Conservation (phyloP, 108 stramenopile genomes). For the Nitzschia sp. region DNA sequence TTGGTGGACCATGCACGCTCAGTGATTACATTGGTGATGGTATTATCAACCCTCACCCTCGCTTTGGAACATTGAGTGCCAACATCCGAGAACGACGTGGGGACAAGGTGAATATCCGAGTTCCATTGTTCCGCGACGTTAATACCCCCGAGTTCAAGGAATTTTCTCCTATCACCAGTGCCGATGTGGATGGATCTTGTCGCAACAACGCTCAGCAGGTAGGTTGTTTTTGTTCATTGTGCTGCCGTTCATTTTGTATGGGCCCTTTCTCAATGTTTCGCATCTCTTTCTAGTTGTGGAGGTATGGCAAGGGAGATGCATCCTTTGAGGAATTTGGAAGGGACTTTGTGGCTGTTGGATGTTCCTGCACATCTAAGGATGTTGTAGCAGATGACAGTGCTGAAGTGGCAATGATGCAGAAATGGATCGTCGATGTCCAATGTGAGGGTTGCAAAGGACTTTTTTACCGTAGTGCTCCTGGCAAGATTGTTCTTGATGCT, state of each 20-base stretch:
- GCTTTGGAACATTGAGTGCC: slow-evolving; percentile 93
- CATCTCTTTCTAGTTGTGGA: slow-evolving; percentile 49
- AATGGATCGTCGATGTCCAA: slow-evolving; percentile 87
- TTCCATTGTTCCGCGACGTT: slow-evolving; percentile 91
- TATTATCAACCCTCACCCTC: slow-evolving; percentile 97
- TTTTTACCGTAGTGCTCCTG: slow-evolving; percentile 80
- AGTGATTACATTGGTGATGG: slow-evolving; percentile 94
- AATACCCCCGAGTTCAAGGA: slow-evolving; percentile 86
- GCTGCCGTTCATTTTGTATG: neutral
- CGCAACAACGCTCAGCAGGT: slow-evolving; percentile 65
- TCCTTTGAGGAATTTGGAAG: slow-evolving; percentile 75
- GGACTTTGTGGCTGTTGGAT: slow-evolving; percentile 76
- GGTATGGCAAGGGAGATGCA: slow-evolving; percentile 79
- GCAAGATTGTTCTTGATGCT: slow-evolving; percentile 83
- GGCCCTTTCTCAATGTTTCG: neutral
- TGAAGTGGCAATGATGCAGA: slow-evolving; percentile 66
- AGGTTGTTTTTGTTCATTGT: slow-evolving; percentile 8
- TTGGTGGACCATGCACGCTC: slow-evolving; percentile 82
- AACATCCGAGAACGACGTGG: slow-evolving; percentile 94
- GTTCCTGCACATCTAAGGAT: slow-evolving; percentile 57
- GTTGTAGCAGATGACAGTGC: slow-evolving; percentile 55
- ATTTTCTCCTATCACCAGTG: slow-evolving; percentile 33
- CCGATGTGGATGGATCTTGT: slow-evolving; percentile 65
- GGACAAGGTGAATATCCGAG: slow-evolving; percentile 90
- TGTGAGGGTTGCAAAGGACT: slow-evolving; percentile 80